Base-by-base conservation (phyloP, 257 asterid genomes). In the Fraxinus cuspidata region DNA sequence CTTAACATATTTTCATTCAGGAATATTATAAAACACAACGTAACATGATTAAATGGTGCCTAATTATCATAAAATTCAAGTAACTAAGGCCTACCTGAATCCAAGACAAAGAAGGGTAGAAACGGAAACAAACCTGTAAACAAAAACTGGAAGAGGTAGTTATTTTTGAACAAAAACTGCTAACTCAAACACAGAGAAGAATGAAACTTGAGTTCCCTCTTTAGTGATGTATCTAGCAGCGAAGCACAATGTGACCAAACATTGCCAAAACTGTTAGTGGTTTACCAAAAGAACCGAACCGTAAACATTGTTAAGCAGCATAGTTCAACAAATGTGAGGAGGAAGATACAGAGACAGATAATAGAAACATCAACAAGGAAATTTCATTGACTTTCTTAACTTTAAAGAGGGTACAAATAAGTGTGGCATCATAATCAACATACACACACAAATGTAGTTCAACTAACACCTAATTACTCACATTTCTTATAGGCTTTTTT, bases 361-460 rank as follows among this genome's bases (percentile, higher is more conserved):
- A 25, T 56, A 27, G 58, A 73, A 34, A 65, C 21, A 25, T 70
- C 63, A 79, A 73, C 70, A 65, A 11, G 60, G 51, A 60, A 67
- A 38, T 71, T 63, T 72, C 70, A 75, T 71, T 9, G 47, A 40
- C 84, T 32, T 53, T 35, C 63, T 40, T 42, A 58, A 79, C 32
- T 74, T 70, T 51, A 78, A 49, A 79, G 40, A 19, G 74, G 72
- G 67, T 72, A 83, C 81, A 79, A 25, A 32, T 44, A 67, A 70
- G 49, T 47, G 81, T 44, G 81, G 53, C 53, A 64, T 64, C 77
- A 44, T 69, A 49, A 67, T 38, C 74, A 25, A 74, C 60, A 75
- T 51, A 31, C 70, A 68, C 83, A 72, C 77, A 71, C 81, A 79
- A 60, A 75, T 73, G 74, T 34, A n/a, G 44, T 15, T 35, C 64